Evolutionary conservation across 169 alveolate species (phyloP).

Genomic region (Plasmodium inui): DNA sequence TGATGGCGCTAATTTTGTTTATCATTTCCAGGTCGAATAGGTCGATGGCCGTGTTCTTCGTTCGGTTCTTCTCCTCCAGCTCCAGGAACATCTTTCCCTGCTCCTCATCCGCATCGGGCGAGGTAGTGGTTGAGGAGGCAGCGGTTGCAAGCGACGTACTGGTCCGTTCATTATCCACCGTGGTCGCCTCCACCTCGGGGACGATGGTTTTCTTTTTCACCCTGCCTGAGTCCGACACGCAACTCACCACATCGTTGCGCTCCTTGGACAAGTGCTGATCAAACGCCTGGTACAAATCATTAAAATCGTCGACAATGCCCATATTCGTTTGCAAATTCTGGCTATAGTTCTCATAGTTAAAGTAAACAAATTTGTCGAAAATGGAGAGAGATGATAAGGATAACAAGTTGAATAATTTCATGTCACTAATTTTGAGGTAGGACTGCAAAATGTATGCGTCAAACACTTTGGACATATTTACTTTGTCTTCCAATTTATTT

Average conservation of each 20-base stretch:
- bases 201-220: not conserved
- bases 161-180: not conserved
- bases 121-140: too few relatives aligned
- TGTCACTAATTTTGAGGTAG: slow-evolving; percentile 53
- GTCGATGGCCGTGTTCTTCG: slow-evolving; percentile 17
- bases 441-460: slow-evolving; percentile 63
- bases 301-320: slow-evolving; percentile 23
- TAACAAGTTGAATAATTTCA: slow-evolving; percentile 52
- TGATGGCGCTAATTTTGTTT: slow-evolving; percentile 47
- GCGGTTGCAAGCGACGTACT: not conserved
- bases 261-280: slow-evolving; percentile 38
- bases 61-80: slow-evolving; percentile 28
- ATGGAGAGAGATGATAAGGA: slow-evolving; percentile 61
- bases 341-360: slow-evolving; percentile 42
- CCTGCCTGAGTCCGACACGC: not conserved
- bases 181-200: not conserved
- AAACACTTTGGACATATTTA: slow-evolving; percentile 53
- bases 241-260: not conserved
- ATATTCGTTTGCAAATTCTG: slow-evolving; percentile 10
- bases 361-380: slow-evolving; percentile 40
- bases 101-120: not conserved
- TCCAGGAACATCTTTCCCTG: slow-evolving; percentile 25
- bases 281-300: slow-evolving; percentile 19
- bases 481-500: slow-evolving; percentile 76
- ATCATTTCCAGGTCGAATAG: slow-evolving; percentile 58